Evolutionary conservation across 2,329 filamentous ascomycete species (phyloP).

Genomic region (Stagonosporopsis vannaccii): DNA sequence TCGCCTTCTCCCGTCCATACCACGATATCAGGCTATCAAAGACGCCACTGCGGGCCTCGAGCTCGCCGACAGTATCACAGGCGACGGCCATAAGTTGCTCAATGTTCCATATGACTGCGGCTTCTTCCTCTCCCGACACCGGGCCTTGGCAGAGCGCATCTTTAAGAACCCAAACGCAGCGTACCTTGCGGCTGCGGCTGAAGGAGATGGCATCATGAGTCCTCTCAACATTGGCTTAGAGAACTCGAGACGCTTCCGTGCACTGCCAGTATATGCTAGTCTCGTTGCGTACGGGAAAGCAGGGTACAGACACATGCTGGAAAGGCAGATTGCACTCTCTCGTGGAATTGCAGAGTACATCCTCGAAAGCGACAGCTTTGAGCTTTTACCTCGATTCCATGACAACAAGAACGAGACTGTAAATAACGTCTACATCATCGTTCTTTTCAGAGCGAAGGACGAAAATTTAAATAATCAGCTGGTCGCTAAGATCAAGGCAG

Average conservation of each 20-base stretch:
- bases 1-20: conserved; percentile 64
- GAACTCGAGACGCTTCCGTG: conserved; percentile 89
- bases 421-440: conserved; percentile 70
- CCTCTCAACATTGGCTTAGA: conserved; percentile 88
- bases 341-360: conserved; percentile 72
- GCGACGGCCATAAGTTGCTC: conserved; percentile 89
- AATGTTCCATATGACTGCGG: conserved; percentile 96
- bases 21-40: conserved; percentile 65
- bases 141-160: conserved; percentile 65
- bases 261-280: conserved; percentile 86
- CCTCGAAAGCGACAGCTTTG: conserved; percentile 66
- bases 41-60: conserved; percentile 70
- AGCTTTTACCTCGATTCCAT: conserved; percentile 65
- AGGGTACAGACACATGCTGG: conserved; percentile 74
- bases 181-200: conserved; percentile 66
- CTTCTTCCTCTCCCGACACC: conserved; percentile 80
- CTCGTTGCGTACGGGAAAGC: conserved; percentile 75
- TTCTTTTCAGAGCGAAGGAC: conserved; percentile 79
- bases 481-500: conserved; percentile 75
- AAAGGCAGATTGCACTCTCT: conserved; percentile 75
- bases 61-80: conserved; percentile 84
- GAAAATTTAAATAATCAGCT: conserved; percentile 69
- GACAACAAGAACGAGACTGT: conserved; percentile 52
- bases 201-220: conserved; percentile 66
- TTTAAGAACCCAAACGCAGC: conserved; percentile 86